Conservation (phyloP, 2,329 filamentous ascomycete genomes). For the Aspergillus spinulosporus region DNA sequence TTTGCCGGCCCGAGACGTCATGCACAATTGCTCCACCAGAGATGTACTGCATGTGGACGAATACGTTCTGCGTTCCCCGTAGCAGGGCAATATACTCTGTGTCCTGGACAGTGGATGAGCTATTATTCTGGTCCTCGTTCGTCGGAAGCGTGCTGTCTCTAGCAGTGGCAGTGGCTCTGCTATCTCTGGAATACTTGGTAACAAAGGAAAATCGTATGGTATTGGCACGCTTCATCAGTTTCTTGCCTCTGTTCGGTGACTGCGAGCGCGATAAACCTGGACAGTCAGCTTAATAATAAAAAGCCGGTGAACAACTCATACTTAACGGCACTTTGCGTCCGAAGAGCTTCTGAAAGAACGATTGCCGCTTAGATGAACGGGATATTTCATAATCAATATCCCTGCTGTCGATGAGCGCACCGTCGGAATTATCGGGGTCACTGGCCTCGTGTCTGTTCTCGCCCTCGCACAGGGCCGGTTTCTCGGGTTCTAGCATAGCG, state of each 20-base stretch:
- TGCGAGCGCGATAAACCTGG: conserved; percentile 28
- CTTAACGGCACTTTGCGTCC: conserved; percentile 28
- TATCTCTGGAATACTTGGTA: conserved; percentile 23
- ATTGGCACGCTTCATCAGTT: conserved; percentile 30
- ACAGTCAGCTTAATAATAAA: conserved; percentile 7
- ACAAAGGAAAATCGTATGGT: conserved; percentile 34
- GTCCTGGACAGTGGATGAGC: conserved; percentile 17
- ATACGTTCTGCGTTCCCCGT: conserved; percentile 23
- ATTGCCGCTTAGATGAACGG: conserved; percentile 23
- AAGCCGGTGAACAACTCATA: conserved; percentile 13
- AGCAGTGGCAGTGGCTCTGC: conserved; percentile 14
- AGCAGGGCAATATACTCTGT: conserved; percentile 22
- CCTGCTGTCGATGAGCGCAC: conserved; percentile 16
- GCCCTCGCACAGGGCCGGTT: conserved; percentile 24
- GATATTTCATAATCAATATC: conserved; percentile 11
- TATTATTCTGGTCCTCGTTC: conserved; percentile 15
- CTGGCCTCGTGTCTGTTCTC: conserved; percentile 18
- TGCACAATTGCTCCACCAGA: conserved; percentile 30
- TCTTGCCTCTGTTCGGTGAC: conserved; percentile 27
- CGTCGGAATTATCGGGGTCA: conserved; percentile 13
- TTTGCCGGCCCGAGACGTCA: conserved; percentile 32
- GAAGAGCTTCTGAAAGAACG: conserved; percentile 29
- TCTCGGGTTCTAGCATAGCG: conserved; percentile 15
- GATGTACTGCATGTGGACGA: conserved; percentile 29
- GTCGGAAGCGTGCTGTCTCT: conserved; percentile 17